Evolutionary conservation across 345 rosid species (phyloP).

Genomic region (Carallia brachiata): DNA sequence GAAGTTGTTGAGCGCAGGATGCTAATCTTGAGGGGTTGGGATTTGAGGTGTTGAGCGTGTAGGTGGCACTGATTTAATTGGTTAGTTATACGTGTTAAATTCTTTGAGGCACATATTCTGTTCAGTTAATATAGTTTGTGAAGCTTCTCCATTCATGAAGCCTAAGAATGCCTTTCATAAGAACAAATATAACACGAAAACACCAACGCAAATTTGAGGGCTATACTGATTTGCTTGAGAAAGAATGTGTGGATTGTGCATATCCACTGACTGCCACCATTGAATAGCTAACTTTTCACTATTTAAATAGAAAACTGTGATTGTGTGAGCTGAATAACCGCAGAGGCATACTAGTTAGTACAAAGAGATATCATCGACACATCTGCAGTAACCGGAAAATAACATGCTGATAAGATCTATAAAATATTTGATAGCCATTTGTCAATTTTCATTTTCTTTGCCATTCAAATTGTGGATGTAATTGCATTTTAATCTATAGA

Average conservation of each 20-base stretch:
- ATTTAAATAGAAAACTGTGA: background rate
- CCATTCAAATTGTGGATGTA: background rate
- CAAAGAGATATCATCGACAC: background rate
- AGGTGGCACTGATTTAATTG: too few species aligned
- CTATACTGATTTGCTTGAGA: background rate
- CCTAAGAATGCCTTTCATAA: slow-evolving; percentile 63
- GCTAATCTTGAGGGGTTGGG: too few species aligned
- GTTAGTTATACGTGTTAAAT: background rate
- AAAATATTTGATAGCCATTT: slow-evolving; percentile 2
- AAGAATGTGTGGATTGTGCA: background rate
- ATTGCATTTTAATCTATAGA: too few species aligned
- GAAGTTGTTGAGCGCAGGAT: too few species aligned
- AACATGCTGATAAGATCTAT: background rate
- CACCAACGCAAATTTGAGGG: slow-evolving; percentile 12
- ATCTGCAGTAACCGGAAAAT: background rate
- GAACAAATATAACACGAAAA: slow-evolving; percentile 20
- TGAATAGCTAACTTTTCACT: background rate
- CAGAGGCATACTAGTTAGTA: background rate
- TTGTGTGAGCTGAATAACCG: background rate
- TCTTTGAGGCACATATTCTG: slow-evolving; percentile 92
- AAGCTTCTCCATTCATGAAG: slow-evolving; percentile 89
- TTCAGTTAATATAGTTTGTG: slow-evolving; percentile 86
- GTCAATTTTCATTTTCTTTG: background rate
- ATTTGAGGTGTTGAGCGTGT: too few species aligned
- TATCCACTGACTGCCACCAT: background rate